Base-by-base conservation (phyloP, 2,329 filamentous ascomycete species). In the Diaporthe helianthi region DNA sequence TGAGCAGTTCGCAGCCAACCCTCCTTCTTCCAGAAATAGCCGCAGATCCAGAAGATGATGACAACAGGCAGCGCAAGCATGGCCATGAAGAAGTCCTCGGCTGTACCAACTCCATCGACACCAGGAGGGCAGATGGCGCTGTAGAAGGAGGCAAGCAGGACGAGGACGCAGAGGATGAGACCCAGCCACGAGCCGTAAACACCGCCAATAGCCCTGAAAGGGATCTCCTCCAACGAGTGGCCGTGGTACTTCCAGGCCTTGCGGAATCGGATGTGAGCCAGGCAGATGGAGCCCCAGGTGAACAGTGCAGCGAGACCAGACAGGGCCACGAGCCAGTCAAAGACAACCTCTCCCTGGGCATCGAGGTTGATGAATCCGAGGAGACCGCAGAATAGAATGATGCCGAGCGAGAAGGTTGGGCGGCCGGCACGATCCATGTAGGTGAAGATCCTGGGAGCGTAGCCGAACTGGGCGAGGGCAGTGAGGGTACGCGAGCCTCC, bases 221-320 rank as follows among this genome's bases (percentile, higher is more conserved):
- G 87, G 13, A 93, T 86, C 78, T 93, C 90, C 47, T 90, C 86
- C 1, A 90, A 78, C 2, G 83, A 85, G 76, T 89, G 88, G n/a
- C 88, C 87, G 44, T 89, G 84, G 38, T 83, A 78, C 31, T 80
- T 81, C 90, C 90, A 92, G 0, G 89, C 90, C 3, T 78, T 75
- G 44, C 90, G 88, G 83, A 92, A 91, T 29, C 90, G 88, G 75
- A 92, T 91, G 74, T 92, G 90, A 1, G 88, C 84, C 3, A 90
- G 79, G 74, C 89, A 91, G 73, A 92, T 91, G 41, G 87, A 90
- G n/a, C 85, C 89, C 90, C 90, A 93, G 13, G 89, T 89, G 76
- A 91, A 91, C 49, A 92, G 83, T 12, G 88, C 86, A 17, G 87
- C 86, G 4, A 92, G 81, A 65, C 88, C 90, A 0, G 89, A 90